Evolutionary conservation across 495 filamentous ascomycete species (phyloP).

Genomic region (Delitschia confertaspora): DNA sequence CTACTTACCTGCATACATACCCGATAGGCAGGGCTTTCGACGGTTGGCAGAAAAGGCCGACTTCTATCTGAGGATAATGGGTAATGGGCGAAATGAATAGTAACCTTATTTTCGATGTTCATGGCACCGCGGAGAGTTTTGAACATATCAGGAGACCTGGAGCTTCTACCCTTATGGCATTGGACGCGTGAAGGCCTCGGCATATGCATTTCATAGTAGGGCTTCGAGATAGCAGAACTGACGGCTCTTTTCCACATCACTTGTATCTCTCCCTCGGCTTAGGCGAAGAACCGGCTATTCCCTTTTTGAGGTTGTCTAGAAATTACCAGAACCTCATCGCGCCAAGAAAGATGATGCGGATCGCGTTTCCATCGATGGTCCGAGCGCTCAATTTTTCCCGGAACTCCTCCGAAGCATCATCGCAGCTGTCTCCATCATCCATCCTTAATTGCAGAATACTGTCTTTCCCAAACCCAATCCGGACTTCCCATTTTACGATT

Average conservation of each 20-base stretch:
- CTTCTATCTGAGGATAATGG: too few species aligned
- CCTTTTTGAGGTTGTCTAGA: too few species aligned
- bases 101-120: background rate
- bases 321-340: slow-evolving; percentile 15
- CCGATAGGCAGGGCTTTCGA: too few species aligned
- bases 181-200: background rate
- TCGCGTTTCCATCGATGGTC: background rate
- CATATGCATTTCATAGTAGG: slow-evolving; percentile 1
- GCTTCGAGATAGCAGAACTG: too few species aligned
- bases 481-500: background rate
- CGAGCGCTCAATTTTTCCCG: slow-evolving; percentile 9
- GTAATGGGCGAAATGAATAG: too few species aligned
- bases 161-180: background rate
- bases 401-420: background rate
- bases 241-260: too few species aligned
- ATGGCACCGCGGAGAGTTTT: too few species aligned
- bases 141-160: too few species aligned
- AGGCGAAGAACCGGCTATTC: background rate
- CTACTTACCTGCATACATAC: too few species aligned
- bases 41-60: too few species aligned
- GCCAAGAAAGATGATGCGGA: slow-evolving; percentile 12
- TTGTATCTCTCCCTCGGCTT: too few species aligned
- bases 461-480: slow-evolving; percentile 7
- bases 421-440: background rate
- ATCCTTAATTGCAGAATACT: background rate